phyloP scores from a whole-genome alignment of 2,329 filamentous ascomycete genomes.

The Lasiodiplodia hormozganensis region DNA sequence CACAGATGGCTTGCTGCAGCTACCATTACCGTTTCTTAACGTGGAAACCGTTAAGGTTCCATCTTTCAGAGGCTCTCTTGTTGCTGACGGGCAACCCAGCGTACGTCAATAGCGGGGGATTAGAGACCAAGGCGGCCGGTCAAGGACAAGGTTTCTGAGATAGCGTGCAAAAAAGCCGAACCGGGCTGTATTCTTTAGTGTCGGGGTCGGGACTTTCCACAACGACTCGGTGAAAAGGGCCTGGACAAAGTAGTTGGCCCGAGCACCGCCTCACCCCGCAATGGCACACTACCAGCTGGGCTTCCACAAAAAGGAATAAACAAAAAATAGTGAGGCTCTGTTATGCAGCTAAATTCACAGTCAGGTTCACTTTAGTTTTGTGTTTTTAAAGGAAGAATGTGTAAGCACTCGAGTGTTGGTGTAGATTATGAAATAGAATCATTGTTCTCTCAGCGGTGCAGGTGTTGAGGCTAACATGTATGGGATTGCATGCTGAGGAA shows the following conservation, averaged over 20 bases:
- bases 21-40: no score
- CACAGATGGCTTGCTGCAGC: no score
- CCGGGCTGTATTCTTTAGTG: not conserved
- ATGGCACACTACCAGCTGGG: not conserved
- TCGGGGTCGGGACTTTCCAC: not conserved
- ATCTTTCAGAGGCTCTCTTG: not conserved
- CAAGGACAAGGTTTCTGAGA: not conserved
- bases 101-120: not conserved
- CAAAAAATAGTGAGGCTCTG: not conserved
- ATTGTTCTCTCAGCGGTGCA: not conserved
- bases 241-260: not conserved
- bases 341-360: not conserved
- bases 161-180: not conserved
- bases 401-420: not conserved
- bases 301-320: not conserved
- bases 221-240: not conserved
- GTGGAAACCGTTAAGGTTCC: not conserved
- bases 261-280: not conserved
- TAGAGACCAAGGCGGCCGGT: not conserved
- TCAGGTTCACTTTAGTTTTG: no score
- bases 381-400: not conserved
- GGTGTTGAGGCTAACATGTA: not conserved
- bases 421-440: not conserved
- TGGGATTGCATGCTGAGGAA: not conserved
- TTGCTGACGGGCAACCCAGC: not conserved